Base-by-base conservation (phyloP, 352 stramenopile genomes). In the Aphanomyces euteiches region DNA sequence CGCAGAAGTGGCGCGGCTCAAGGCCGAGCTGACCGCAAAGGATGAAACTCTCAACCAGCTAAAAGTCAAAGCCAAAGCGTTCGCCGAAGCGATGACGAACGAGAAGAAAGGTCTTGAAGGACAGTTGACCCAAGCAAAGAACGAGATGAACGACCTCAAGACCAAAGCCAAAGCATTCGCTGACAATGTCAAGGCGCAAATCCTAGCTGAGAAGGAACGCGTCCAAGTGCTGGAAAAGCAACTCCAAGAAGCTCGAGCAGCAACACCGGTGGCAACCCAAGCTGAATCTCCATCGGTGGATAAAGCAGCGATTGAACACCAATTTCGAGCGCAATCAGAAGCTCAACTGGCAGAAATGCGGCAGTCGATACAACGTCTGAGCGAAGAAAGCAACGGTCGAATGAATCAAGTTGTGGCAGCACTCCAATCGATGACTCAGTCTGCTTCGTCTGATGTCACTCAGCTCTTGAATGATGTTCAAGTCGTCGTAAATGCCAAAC, bases 11-110 rank as follows among this genome's bases (percentile, higher is more conserved):
- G 73, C 78, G 69, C 82, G 83, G 1, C 67, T 93, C 43, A 81
- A 74, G 41, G 74, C 75, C 19, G 85, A 93, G 53, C 76, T 87
- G 12, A 75, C 78, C 54, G 82, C 83, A 12, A 93, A 93, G 73
- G 85, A 91, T 12, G 85, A 91, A 70, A 87, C 83, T 40, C 79
- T 93, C 7, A 90, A 89, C 67, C 78, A 88, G 66, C 81, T 93
- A 67, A 93, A 93, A 75, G 73, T 85, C 67, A 91, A 93, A 79
- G 89, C 85, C 65, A 93, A 93, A 73, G 82, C 82, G 36, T 93
- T 93, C 50, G 85, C 90, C 8, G 85, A 93, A 69, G 90, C 87
- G 47, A 85, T 93, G 79, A 83, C 83, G 39, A 67, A 69, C 37
- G 81, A 93, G 50, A 70, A 70, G 47, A 61, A 53, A 50, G 36